A percentile compares a stretch with the other conserved stretches of the same genome.
Conservation (phyloP, 108 stramenopile genomes). For the Bacterosira constricta region DNA sequence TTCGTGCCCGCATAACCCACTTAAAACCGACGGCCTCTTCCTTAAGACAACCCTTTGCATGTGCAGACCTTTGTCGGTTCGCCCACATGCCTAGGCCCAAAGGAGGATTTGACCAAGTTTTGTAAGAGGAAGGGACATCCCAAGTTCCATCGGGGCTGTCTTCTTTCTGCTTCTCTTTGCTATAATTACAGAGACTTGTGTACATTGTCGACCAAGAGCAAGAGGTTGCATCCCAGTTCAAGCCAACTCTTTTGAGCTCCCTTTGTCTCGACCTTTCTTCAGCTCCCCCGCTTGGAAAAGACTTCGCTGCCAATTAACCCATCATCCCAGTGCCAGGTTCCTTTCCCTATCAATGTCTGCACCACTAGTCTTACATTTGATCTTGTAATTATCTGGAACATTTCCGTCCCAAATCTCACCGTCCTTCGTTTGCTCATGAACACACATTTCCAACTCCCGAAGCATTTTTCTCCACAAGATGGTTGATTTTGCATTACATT, state of each 20-base stretch:
- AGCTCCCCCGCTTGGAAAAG: slow-evolving; percentile 80
- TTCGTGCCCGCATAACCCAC: slow-evolving; percentile 45
- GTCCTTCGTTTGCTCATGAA: slow-evolving; percentile 54
- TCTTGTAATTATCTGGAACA: slow-evolving; percentile 81
- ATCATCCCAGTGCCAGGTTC: slow-evolving; percentile 82
- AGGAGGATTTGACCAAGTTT: slow-evolving; percentile 67
- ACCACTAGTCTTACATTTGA: slow-evolving; percentile 51
- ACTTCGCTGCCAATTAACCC: slow-evolving; percentile 87
- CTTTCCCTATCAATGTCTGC: slow-evolving; percentile 66
- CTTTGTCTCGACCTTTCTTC: slow-evolving; percentile 68
- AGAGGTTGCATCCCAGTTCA: slow-evolving; percentile 82
- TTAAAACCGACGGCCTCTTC: slow-evolving; percentile 65
- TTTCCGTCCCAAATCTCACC: slow-evolving; percentile 66
- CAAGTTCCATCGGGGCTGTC: slow-evolving; percentile 68
- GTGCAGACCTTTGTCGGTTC: slow-evolving; percentile 79
- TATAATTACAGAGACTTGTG: slow-evolving; percentile 64
- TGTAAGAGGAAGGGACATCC: slow-evolving; percentile 75
- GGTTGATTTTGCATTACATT: slow-evolving; percentile 83
- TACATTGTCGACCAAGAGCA: slow-evolving; percentile 87
- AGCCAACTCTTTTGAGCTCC: slow-evolving; percentile 71
- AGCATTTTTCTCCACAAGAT: slow-evolving; percentile 86
- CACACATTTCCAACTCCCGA: slow-evolving; percentile 75
- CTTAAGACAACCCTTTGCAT: slow-evolving; percentile 74
- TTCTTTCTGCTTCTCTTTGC: slow-evolving; percentile 41
- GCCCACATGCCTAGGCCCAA: slow-evolving; percentile 80